phyloP scores from a whole-genome alignment of 768 basidiomycete species.

The Atractiella rhizophila region DNA sequence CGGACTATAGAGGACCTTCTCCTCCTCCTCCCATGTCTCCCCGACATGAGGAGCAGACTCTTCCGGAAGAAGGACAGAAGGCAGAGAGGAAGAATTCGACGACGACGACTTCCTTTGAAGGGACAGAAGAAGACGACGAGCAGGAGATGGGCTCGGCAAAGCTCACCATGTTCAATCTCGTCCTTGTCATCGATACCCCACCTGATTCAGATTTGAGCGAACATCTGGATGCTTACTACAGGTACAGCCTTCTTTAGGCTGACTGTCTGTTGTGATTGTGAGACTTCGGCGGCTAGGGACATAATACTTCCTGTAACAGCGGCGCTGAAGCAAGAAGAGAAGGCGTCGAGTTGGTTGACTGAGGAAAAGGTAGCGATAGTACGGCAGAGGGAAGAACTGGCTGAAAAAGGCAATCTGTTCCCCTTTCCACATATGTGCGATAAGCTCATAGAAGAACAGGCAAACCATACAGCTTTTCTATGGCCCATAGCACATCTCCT shows the following conservation, averaged over 20 bases:
- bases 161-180: slow-evolving; percentile 12
- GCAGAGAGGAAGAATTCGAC: no score
- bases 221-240: slow-evolving; percentile 17
- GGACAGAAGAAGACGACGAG: no score
- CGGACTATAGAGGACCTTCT: no score
- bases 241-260: slow-evolving; percentile 8
- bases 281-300: slow-evolving; percentile 12
- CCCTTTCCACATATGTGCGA: neutral
- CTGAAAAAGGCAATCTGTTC: slow-evolving; percentile 31
- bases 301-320: slow-evolving; percentile 31
- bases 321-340: slow-evolving; percentile 75
- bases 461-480: neutral
- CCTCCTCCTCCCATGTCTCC: no score
- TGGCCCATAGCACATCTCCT: neutral
- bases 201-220: slow-evolving; percentile 15
- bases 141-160: no score
- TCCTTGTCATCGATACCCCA: slow-evolving; percentile 17
- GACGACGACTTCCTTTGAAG: no score
- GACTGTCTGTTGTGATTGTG: no score
- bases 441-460: no score
- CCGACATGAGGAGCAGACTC: no score
- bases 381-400: slow-evolving; percentile 41
- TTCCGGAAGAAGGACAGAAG: no score
- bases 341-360: slow-evolving; percentile 61
- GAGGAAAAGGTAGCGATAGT: slow-evolving; percentile 47